These are phyloP conservation scores for Blepharisma japonicum DNA, from an alignment of 73 alveolate species.

Conservation along the genomic window DNA sequence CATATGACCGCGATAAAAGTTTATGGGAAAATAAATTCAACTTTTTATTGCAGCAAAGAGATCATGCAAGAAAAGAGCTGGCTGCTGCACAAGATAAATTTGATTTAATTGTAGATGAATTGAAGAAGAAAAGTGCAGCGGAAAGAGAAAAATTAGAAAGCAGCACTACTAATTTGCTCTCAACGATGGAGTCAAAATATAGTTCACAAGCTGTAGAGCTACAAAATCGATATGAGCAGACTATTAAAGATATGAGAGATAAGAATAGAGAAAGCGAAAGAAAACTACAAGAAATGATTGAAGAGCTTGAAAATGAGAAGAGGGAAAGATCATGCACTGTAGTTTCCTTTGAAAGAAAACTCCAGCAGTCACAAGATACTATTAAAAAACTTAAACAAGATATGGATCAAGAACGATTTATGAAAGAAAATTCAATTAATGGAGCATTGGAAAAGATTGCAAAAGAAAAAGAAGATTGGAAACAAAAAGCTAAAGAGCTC, in stretches of 20 bases:
- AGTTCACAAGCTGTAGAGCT: constrained; percentile 66
- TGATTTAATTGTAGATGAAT: constrained; percentile 79
- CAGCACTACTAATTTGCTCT: constrained; percentile 47
- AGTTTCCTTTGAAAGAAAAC: constrained; percentile 78
- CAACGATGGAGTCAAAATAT: constrained; percentile 72
- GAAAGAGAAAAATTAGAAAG: constrained; percentile 77
- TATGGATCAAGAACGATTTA: constrained; percentile 52
- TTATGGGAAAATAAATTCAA: constrained; percentile 22
- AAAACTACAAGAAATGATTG: constrained; percentile 75
- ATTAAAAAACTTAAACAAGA: constrained; percentile 74
- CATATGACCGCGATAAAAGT: constrained; percentile 10
- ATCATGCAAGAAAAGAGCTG: constrained; percentile 71
- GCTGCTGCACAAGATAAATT: constrained; percentile 77
- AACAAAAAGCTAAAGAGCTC: constrained; percentile 68
- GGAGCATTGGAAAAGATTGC: constrained; percentile 67
- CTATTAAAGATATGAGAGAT: constrained; percentile 37
- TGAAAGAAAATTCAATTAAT: constrained; percentile 72
- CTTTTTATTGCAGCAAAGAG: constrained; percentile 2
- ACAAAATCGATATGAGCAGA: constrained; percentile 39
- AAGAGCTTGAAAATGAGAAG: constrained; percentile 71
- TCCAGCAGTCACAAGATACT: constrained; percentile 65
- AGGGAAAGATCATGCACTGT: constrained; percentile 71
- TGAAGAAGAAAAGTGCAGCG: constrained; percentile 64
- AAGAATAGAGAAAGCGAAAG: constrained; percentile 79
- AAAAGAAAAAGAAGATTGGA: constrained; percentile 78